Evolutionary conservation across 257 asterid genomes (phyloP).

Genomic region (Thymus quinquecostatus): DNA sequence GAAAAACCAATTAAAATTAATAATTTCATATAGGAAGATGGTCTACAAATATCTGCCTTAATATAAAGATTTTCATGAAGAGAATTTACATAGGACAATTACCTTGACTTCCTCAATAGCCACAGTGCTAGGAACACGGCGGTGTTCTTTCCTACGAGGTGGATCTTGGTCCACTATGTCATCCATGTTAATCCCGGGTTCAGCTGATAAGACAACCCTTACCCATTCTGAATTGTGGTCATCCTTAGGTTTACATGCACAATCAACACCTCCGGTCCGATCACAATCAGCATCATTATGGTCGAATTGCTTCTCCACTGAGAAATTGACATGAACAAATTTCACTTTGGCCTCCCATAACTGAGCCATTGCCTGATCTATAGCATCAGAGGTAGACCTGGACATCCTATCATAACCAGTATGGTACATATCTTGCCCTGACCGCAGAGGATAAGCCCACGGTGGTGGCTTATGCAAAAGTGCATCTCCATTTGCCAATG

Average conservation of each 20-base stretch:
- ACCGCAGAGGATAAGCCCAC: conserved; percentile 96
- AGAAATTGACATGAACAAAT: conserved; percentile 61
- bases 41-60: conserved; percentile 10
- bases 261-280: conserved; percentile 47
- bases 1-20: conserved; percentile 12
- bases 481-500: conserved; percentile 96
- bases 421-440: conserved; percentile 77
- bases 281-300: conserved; percentile 38
- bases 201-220: conserved; percentile 67
- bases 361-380: conserved; percentile 97
- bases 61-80: conserved; percentile 12
- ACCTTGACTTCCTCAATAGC: conserved; percentile 99
- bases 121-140: conserved; percentile 98
- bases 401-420: conserved; percentile 89
- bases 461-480: conserved; percentile 97
- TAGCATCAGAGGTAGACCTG: conserved; percentile 92
- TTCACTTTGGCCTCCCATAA: conserved; percentile 85
- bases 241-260: conserved; percentile 49
- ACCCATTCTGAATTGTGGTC: conserved; percentile 52
- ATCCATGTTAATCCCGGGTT: conserved; percentile 96
- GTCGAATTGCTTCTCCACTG: conserved; percentile 59
- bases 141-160: conserved; percentile 89
- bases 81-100: conserved; percentile 24
- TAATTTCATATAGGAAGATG: conserved; percentile 21
- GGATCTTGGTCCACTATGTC: conserved; percentile 93